Evolutionary conservation across 768 basidiomycete species (phyloP).

Genomic region (Amanita phalloides): DNA sequence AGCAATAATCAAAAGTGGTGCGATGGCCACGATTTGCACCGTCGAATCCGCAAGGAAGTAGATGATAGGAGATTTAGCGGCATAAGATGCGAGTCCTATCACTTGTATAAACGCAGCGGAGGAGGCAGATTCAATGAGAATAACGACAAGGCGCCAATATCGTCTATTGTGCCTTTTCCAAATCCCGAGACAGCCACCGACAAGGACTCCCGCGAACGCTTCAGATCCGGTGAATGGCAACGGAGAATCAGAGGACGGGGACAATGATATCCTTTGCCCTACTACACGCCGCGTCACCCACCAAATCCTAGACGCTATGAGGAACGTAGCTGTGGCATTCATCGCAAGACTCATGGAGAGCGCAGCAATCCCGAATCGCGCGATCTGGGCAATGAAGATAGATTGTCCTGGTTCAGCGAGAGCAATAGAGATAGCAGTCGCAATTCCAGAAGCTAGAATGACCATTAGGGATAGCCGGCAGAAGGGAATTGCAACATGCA

Average conservation of each 20-base stretch:
- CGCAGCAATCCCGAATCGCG: slow-evolving; percentile 23
- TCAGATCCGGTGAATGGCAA: neutral
- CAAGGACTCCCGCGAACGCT: neutral
- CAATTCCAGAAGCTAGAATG: neutral
- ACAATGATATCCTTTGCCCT: too few species aligned
- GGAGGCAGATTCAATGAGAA: slow-evolving; percentile 18
- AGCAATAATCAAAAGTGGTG: slow-evolving; percentile 2
- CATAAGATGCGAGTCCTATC: slow-evolving; percentile 23
- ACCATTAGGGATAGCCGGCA: neutral
- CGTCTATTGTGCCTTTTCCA: neutral
- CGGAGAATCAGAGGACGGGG: neutral
- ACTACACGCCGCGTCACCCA: slow-evolving; percentile 9
- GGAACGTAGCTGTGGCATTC: slow-evolving; percentile 20
- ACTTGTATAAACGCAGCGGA: slow-evolving; percentile 21
- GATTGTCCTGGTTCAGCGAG: slow-evolving; percentile 18
- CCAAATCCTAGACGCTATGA: slow-evolving; percentile 24
- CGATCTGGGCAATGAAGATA: slow-evolving; percentile 20
- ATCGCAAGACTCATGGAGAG: slow-evolving; percentile 22
- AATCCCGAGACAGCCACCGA: neutral
- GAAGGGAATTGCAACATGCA: neutral
- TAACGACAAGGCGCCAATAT: slow-evolving; percentile 1
- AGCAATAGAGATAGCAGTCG: slow-evolving; percentile 10
- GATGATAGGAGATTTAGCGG: slow-evolving; percentile 20
- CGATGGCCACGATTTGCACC: slow-evolving; percentile 1
- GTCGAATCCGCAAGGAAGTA: slow-evolving; percentile 28